These are phyloP conservation scores for Trametopsis cervina DNA, from an alignment of 768 basidiomycete genomes.

Conservation along the genomic window DNA sequence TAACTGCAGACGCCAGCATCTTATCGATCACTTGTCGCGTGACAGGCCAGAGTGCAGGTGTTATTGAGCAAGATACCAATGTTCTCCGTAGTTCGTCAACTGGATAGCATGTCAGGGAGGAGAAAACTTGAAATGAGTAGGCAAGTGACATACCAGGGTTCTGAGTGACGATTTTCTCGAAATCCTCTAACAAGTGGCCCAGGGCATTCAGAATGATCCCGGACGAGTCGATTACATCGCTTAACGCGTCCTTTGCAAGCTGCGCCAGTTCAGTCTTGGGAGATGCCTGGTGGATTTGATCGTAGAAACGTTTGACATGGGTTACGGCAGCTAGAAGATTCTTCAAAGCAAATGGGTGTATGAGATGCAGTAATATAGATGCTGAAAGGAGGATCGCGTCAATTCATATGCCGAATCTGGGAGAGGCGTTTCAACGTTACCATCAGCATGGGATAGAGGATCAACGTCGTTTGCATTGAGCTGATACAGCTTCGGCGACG, in stretches of 20 bases:
- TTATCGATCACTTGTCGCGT: conserved; percentile 39
- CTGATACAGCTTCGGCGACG: conserved; percentile 3
- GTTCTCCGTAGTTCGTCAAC: conserved; percentile 44
- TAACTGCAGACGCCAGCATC: conserved; percentile 39
- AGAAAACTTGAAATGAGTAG: not conserved
- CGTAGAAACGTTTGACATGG: conserved; percentile 55
- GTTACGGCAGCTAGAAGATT: conserved; percentile 42
- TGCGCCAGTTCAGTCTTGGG: conserved; percentile 56
- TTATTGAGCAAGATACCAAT: conserved; percentile 56
- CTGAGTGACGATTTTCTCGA: conserved; percentile 20
- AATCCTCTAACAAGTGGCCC: conserved; percentile 37
- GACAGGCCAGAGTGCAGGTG: conserved; percentile 34
- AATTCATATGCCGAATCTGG: no score
- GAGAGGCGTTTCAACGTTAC: no score
- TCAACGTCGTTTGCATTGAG: conserved; percentile 4
- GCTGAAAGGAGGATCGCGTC: conserved; percentile 22
- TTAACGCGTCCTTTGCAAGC: conserved; percentile 54
- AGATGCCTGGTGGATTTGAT: conserved; percentile 42
- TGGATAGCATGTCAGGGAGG: conserved; percentile 22
- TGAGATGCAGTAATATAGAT: conserved; percentile 48
- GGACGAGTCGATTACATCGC: conserved; percentile 58
- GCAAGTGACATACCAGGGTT: conserved; percentile 17
- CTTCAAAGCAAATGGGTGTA: conserved; percentile 53
- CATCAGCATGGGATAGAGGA: not conserved
- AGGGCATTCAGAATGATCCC: conserved; percentile 55